Evolutionary conservation across 805 yeast genomes (phyloP).

Genomic region (Kregervanrija pseudodelftensis): DNA sequence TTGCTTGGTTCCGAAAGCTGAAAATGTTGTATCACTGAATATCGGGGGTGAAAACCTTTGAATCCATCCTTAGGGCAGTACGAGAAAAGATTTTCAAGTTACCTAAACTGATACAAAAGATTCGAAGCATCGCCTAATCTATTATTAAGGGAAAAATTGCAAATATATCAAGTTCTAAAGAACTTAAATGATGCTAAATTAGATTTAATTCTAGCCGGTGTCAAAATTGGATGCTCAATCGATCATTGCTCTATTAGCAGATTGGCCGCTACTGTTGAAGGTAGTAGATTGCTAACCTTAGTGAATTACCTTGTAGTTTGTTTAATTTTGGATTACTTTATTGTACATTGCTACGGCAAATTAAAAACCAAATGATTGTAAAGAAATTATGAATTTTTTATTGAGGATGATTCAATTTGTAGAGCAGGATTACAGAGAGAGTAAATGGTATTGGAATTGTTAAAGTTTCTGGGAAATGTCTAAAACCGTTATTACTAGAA

Average conservation of each 20-base stretch:
- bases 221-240: constrained; percentile 33
- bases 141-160: constrained; percentile 6
- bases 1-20: too few species aligned
- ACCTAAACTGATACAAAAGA: constrained; percentile 8
- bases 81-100: not conserved
- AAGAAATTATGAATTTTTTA: not conserved
- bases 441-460: constrained; percentile 33
- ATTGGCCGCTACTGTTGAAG: constrained; percentile 41
- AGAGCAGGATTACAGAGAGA: constrained; percentile 41
- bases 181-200: constrained; percentile 9
- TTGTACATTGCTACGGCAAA: constrained; percentile 27
- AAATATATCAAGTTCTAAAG: too few species aligned
- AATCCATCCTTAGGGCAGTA: too few species aligned
- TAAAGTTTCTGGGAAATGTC: constrained; percentile 27
- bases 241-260: constrained; percentile 37
- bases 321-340: constrained; percentile 20
- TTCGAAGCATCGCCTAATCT: constrained; percentile 16
- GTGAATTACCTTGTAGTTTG: constrained; percentile 28
- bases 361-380: not conserved
- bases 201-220: constrained; percentile 19
- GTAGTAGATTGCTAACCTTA: constrained; percentile 33
- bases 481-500: constrained; percentile 37
- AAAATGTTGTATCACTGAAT: too few species aligned
- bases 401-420: constrained; percentile 14
- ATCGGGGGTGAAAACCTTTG: too few species aligned